Evolutionary conservation across 257 asterid species (phyloP), one percentile per base, ranked within the genome.

Genomic region (Prunella vulgaris): DNA sequence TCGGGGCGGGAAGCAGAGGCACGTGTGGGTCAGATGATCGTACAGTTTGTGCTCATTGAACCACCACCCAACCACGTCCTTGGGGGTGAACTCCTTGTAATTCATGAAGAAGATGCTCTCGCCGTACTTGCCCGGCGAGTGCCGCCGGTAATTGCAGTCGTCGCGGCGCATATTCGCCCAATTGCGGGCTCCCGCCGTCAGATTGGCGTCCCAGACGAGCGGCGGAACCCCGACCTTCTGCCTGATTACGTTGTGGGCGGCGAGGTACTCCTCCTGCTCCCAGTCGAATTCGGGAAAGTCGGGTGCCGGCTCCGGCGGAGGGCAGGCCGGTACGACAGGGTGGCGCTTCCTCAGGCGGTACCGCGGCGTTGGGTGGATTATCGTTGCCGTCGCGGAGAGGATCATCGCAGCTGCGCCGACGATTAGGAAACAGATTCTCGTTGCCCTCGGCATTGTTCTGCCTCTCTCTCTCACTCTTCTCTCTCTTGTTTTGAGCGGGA

Each of bases 31-130:
- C 0, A 1, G 0, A 0, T 54, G 78, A 56, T 90, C 86, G 70
- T 84, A 90, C 1, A 70, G 18, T 2, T 5, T 28, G 8, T 38
- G 37, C 68, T 90, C 96, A 2, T 40, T 28, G 79, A 73, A 86
- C 90, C 92, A 88, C 30, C 27, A 28, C 0, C n/a, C 12, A 1
- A 87, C 96, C 32, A 83, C 84, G 0, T 77, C 84, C 2, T 14
- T 4, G 0, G 95, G 90, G 1, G 69, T 12, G 53, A 72, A 77
- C 68, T 86, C 91, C 3, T 78, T 77, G 70, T 90, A 90, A 28
- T 37, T 69, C 86, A 78, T 84, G 86, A 75, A 84, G 54, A 59
- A 86, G 3, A 81, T 85, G 80, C 82, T 90, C 79, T 87, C 97
- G 9, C 91, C 91, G 60, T 77, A 74, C 0, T 2, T 59, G 32